Evolutionary conservation across 805 yeast species (phyloP).

Genomic region (Candida coleopterorum): DNA sequence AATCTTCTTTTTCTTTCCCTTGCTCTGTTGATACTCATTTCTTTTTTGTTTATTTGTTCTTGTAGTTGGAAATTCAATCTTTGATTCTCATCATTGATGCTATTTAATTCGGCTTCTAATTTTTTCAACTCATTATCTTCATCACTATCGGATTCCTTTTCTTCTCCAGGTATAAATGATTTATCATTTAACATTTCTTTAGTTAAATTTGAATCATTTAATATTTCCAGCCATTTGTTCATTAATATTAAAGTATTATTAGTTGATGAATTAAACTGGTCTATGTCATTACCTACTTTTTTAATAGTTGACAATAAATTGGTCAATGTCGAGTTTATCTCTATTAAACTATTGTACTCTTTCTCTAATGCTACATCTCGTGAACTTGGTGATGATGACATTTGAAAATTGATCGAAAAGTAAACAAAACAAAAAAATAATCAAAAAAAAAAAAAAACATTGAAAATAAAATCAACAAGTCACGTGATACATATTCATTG

Average conservation of each 20-base stretch:
- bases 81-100: slow-evolving; percentile 3
- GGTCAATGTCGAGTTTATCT: slow-evolving; percentile 1
- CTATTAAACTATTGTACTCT: neutral
- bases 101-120: neutral
- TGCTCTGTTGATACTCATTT: neutral
- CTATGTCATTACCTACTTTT: slow-evolving; percentile 1
- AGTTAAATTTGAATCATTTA: slow-evolving; percentile 3
- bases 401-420: neutral
- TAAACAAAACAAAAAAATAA: neutral
- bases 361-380: slow-evolving; percentile 1
- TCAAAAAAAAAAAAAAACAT: too few relatives aligned
- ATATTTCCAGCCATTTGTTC: slow-evolving; percentile 4
- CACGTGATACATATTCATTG: neutral
- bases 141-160: neutral
- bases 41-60: slow-evolving; percentile 1
- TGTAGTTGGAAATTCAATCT: slow-evolving; percentile 2
- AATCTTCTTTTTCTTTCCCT: slow-evolving; percentile 5
- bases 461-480: too few relatives aligned
- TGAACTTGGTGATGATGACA: slow-evolving; percentile 1
- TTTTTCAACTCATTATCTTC: slow-evolving; percentile 1
- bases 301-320: neutral
- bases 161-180: slow-evolving; percentile 3
- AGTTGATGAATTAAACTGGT: slow-evolving; percentile 2
- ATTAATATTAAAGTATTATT: slow-evolving; percentile 4
- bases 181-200: slow-evolving; percentile 5